These are phyloP conservation scores for Phytophthora litchii DNA, from an alignment of 352 stramenopile species.

Conservation along the genomic window DNA sequence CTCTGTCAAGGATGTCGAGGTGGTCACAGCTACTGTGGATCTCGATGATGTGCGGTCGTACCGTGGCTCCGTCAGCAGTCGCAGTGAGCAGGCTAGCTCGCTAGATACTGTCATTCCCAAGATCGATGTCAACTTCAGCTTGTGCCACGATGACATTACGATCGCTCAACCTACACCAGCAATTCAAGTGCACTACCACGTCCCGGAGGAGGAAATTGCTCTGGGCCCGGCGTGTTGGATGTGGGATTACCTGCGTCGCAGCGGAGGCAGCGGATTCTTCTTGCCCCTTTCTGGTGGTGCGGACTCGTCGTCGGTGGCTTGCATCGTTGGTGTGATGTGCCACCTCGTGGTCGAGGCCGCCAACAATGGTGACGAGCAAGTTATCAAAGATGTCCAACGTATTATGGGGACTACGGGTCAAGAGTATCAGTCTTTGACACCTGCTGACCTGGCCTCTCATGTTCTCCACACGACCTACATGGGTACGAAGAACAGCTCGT, in stretches of 20 bases:
- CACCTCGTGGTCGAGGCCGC: slow-evolving; percentile 91
- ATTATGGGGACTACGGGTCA: slow-evolving; percentile 68
- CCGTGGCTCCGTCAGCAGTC: slow-evolving; percentile 92
- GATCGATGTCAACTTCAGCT: slow-evolving; percentile 76
- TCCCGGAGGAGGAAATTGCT: slow-evolving; percentile 97
- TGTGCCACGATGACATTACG: slow-evolving; percentile 67
- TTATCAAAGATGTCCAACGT: slow-evolving; percentile 87
- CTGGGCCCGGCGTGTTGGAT: slow-evolving; percentile 98
- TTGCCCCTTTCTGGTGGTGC: slow-evolving; percentile 97
- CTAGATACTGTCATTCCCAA: slow-evolving; percentile 71
- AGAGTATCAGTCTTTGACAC: slow-evolving; percentile 63
- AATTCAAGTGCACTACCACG: slow-evolving; percentile 82
- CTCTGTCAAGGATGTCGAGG: slow-evolving; percentile 95
- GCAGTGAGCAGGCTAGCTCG: slow-evolving; percentile 93
- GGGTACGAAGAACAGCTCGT: slow-evolving; percentile 96
- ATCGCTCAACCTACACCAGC: slow-evolving; percentile 45
- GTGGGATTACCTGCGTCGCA: slow-evolving; percentile 98
- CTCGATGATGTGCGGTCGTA: slow-evolving; percentile 98
- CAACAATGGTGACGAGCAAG: slow-evolving; percentile 76
- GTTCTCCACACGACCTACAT: slow-evolving; percentile 98
- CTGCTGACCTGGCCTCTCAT: slow-evolving; percentile 91
- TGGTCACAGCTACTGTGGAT: slow-evolving; percentile 97
- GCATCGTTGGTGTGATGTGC: slow-evolving; percentile 99
- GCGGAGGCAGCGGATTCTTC: slow-evolving; percentile 91
- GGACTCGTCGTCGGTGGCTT: slow-evolving; percentile 95